Evolutionary conservation across 2,329 filamentous ascomycete genomes (phyloP), one percentile per base, ranked within the genome.

Genomic region (Talaromyces sp.): DNA sequence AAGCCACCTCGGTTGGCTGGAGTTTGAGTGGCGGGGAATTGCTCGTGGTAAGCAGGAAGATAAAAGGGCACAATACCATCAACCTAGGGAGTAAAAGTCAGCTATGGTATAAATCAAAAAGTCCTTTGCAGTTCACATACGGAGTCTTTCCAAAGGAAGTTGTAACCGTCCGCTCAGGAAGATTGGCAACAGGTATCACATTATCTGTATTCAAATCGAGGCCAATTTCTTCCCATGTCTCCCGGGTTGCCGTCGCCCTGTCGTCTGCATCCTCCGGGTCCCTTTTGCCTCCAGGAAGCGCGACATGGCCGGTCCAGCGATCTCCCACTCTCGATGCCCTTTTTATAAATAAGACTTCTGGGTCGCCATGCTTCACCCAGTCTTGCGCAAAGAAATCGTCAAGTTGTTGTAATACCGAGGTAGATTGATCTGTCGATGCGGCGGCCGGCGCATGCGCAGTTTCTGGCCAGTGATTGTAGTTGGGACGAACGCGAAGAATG

Each of bases 311-410:
- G 1, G 85, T 88, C 88, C 88, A 90, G 61, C 86, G 79, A 71
- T 90, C 88, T 8, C 87, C 86, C 59, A 81, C 78, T 42, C 88
- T 78, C 4, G 86, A 81, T 2, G 88, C 84, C 53, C 88, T 79
- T 70, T 90, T 90, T 72, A 90, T 90, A 71, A 90, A 89, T 3
- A 90, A 78, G n/a, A 87, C 77, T 71, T 90, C 88, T 0, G 87
- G 84, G 63, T 87, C 84, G 27, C 87, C 87, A 70, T 87, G 75
- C 65, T 83, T 80, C 7, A 88, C 85, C 88, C 88, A 90, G 17
- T 81, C 71, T 66, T 87, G 85, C 1, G 78, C 74, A 69, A 89
- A 90, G 76, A 89, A 89, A 9, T 78, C 72, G 33, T 83, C 74
- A 39, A 87, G 64, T 44, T 80, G 77, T 44, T 81, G 72, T 60